Percentiles rank a stretch among this genome's conserved stretches.
Conservation (phyloP, 2,329 filamentous ascomycete genomes). For the Epichloe amarillans region DNA sequence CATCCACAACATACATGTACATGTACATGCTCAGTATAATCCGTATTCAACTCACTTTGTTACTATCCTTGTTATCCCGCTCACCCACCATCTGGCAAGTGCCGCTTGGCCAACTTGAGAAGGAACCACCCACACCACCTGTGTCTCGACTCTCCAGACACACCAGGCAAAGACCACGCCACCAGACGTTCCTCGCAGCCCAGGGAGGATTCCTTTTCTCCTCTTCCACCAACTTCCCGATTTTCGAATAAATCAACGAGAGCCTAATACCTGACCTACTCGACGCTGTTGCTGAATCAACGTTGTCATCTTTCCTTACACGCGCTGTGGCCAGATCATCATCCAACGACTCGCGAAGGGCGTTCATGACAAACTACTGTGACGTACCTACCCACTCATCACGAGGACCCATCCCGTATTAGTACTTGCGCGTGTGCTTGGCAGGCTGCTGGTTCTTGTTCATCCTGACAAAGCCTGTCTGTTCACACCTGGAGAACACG, state of each 20-base stretch:
- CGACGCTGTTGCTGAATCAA: too few relatives aligned
- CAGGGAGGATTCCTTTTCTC: background rate
- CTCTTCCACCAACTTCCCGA: background rate
- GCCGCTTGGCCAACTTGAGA: too few relatives aligned
- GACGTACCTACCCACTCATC: background rate
- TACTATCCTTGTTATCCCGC: too few relatives aligned
- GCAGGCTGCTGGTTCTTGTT: background rate
- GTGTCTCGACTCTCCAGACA: too few relatives aligned
- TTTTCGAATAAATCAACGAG: background rate
- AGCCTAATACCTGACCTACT: background rate
- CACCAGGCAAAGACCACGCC: too few relatives aligned
- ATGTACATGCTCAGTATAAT: too few relatives aligned
- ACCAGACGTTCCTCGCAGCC: too few relatives aligned
- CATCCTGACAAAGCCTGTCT: background rate
- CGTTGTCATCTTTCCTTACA: background rate
- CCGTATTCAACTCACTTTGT: too few relatives aligned
- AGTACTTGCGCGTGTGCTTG: background rate
- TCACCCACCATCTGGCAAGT: too few relatives aligned
- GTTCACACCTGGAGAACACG: background rate
- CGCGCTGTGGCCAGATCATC: too few relatives aligned
- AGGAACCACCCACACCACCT: too few relatives aligned
- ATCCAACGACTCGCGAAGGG: background rate
- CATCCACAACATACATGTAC: background rate
- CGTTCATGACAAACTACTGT: background rate
- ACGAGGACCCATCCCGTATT: background rate